Percentiles rank a stretch among this genome's conserved stretches.
phyloP scores from a whole-genome alignment of 2,329 filamentous ascomycete species.

The Mollisiaceae sp. region DNA sequence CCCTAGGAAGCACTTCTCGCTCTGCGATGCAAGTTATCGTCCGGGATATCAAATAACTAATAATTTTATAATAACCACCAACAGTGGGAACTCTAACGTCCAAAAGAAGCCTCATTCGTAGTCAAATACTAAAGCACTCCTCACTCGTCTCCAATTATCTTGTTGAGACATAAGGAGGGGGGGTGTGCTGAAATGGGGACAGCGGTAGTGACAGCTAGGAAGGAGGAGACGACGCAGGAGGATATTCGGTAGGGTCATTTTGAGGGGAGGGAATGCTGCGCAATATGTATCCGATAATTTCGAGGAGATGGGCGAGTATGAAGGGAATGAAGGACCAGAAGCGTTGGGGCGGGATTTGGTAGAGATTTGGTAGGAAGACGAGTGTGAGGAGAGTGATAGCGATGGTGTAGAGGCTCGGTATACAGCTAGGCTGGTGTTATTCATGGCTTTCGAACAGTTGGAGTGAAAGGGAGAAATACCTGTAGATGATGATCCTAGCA shows the following conservation, averaged over 20 bases:
- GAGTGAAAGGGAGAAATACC: constrained; percentile 2
- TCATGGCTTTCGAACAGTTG: no score
- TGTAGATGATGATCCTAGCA: constrained; percentile 25
- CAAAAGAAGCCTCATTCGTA: constrained; percentile 59
- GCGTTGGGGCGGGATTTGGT: constrained; percentile 45
- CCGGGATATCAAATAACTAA: constrained; percentile 18
- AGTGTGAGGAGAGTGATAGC: constrained; percentile 52
- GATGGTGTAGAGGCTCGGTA: constrained; percentile 44
- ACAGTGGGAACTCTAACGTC: constrained; percentile 58
- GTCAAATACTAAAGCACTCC: constrained; percentile 52
- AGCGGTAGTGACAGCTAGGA: constrained; percentile 64
- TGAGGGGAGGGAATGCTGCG: constrained; percentile 53
- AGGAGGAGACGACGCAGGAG: constrained; percentile 64
- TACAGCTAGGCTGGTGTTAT: constrained; percentile 26
- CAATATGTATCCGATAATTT: constrained; percentile 56
- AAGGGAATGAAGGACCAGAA: constrained; percentile 55
- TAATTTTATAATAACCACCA: constrained; percentile 51
- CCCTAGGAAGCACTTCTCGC: neutral
- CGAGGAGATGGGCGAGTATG: constrained; percentile 51
- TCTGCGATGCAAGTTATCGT: constrained; percentile 13
- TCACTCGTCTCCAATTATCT: constrained; percentile 52
- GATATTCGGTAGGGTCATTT: constrained; percentile 56
- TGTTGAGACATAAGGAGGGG: constrained; percentile 55
- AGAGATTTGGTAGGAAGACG: constrained; percentile 46
- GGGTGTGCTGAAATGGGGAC: constrained; percentile 64